Conservation (phyloP, 352 stramenopile genomes). For the Phytophthora cajani region DNA sequence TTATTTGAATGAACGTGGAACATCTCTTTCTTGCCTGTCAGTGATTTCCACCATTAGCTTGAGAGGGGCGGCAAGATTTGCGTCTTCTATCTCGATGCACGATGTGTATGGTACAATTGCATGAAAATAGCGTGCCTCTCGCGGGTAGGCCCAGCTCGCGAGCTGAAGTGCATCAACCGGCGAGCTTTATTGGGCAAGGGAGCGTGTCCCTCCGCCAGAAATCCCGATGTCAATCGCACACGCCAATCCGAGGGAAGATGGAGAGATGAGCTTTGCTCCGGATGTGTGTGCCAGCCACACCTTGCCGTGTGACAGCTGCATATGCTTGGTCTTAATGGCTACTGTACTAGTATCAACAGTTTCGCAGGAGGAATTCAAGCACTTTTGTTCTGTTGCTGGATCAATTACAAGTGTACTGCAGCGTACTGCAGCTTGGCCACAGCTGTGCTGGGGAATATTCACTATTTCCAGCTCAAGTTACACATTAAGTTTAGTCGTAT, state of each 20-base stretch:
- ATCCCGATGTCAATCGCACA: slow-evolving; percentile 24
- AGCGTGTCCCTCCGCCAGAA: slow-evolving; percentile 14
- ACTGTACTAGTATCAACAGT: too few relatives aligned
- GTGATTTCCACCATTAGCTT: background rate
- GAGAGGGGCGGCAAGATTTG: slow-evolving; percentile 23
- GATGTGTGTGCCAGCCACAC: slow-evolving; percentile 18
- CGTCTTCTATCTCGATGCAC: slow-evolving; percentile 14
- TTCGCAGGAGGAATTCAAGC: background rate
- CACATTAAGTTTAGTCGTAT: background rate
- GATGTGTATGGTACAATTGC: slow-evolving; percentile 7
- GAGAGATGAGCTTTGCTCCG: slow-evolving; percentile 26
- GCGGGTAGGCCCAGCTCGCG: background rate
- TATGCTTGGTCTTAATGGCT: background rate
- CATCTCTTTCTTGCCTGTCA: background rate
- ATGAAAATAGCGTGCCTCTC: slow-evolving; percentile 9
- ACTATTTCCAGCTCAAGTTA: slow-evolving; percentile 2
- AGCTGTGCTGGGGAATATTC: background rate
- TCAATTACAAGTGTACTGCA: too few relatives aligned
- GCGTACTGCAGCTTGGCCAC: background rate
- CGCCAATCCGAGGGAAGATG: slow-evolving; percentile 31
- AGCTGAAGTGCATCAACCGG: background rate
- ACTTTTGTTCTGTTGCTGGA: background rate
- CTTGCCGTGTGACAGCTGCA: slow-evolving; percentile 26
- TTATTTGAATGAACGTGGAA: too few relatives aligned
- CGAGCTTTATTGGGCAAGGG: slow-evolving; percentile 11